Evolutionary conservation across 2,329 filamentous ascomycete species (phyloP).

Genomic region (Graphilbum sp.): DNA sequence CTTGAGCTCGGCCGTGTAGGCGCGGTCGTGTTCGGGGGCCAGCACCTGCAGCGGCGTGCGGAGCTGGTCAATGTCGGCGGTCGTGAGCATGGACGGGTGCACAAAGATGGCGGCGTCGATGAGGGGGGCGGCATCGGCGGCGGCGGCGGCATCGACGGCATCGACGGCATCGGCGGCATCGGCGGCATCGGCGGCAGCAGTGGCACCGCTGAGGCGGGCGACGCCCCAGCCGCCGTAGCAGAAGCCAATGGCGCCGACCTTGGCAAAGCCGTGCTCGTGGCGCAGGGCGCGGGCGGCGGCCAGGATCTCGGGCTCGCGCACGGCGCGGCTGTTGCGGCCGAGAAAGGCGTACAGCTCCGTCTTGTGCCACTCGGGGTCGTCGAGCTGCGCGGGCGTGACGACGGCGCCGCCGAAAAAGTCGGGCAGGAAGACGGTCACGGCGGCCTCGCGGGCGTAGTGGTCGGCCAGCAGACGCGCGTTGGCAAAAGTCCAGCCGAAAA

Average conservation of each 20-base stretch:
- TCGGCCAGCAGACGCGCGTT: conserved; percentile 33
- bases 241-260: conserved; percentile 28
- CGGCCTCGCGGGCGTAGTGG: conserved; percentile 25
- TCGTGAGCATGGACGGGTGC: conserved; percentile 26
- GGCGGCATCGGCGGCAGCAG: conserved; percentile 12
- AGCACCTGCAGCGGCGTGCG: conserved; percentile 33
- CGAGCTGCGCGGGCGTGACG: conserved; percentile 10
- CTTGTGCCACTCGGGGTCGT: conserved; percentile 12
- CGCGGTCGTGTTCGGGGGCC: conserved; percentile 27
- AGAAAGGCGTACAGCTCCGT: conserved; percentile 22
- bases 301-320: conserved; percentile 22
- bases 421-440: conserved; percentile 28
- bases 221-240: conserved; percentile 36
- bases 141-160: neutral
- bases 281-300: conserved; percentile 19
- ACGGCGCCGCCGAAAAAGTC: conserved; percentile 27
- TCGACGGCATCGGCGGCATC: conserved; percentile 16
- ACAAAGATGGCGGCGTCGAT: conserved; percentile 28
- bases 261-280: conserved; percentile 13
- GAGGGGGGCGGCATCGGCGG: conserved; percentile 14
- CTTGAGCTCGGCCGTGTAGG: conserved; percentile 29
- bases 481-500: conserved; percentile 31
- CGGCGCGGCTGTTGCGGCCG: conserved; percentile 18
- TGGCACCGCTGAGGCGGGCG: conserved; percentile 28
- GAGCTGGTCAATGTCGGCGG: conserved; percentile 27